Percentiles rank a stretch among this genome's conserved stretches.
Evolutionary conservation across 768 basidiomycete species (phyloP).

Genomic region (Piloderma croceum): DNA sequence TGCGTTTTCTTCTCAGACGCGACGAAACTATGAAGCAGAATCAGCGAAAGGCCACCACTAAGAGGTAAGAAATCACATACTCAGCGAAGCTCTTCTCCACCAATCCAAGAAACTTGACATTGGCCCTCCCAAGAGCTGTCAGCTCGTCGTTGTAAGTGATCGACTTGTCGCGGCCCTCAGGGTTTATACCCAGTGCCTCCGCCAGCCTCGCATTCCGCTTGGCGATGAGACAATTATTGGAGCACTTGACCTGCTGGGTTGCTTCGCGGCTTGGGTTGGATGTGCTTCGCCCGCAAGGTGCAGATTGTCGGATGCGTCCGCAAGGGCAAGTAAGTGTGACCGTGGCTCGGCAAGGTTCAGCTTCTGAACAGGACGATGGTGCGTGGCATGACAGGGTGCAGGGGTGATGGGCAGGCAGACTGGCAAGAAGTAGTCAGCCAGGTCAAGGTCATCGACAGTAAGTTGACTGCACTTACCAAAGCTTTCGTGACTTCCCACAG

Average conservation of each 20-base stretch:
- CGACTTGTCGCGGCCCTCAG: conserved; percentile 38
- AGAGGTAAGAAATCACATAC: conserved; percentile 39
- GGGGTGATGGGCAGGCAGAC: conserved; percentile 66
- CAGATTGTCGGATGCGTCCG: conserved; percentile 69
- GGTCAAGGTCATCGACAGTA: too few relatives aligned
- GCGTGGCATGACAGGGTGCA: conserved; percentile 83
- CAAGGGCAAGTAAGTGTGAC: conserved; percentile 76
- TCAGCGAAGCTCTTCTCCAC: conserved; percentile 83
- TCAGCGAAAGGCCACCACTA: conserved; percentile 7
- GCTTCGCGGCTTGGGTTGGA: conserved; percentile 41
- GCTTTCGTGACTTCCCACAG: conserved; percentile 83
- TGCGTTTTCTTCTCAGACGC: conserved; percentile 60
- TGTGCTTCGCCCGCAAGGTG: conserved; percentile 62
- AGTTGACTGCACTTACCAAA: conserved; percentile 79
- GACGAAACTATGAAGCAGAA: conserved; percentile 48
- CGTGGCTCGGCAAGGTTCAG: conserved; percentile 64
- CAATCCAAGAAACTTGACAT: conserved; percentile 59
- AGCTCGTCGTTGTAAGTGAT: conserved; percentile 62
- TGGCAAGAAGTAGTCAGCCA: too few relatives aligned
- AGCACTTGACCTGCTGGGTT: conserved; percentile 58
- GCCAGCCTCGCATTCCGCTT: conserved; percentile 87
- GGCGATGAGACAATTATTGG: conserved; percentile 75
- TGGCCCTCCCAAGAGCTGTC: conserved; percentile 50
- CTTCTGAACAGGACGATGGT: conserved; percentile 78
- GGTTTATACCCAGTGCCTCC: conserved; percentile 83